phyloP scores from a whole-genome alignment of 163 green algal species.

The Volvox carteri region DNA sequence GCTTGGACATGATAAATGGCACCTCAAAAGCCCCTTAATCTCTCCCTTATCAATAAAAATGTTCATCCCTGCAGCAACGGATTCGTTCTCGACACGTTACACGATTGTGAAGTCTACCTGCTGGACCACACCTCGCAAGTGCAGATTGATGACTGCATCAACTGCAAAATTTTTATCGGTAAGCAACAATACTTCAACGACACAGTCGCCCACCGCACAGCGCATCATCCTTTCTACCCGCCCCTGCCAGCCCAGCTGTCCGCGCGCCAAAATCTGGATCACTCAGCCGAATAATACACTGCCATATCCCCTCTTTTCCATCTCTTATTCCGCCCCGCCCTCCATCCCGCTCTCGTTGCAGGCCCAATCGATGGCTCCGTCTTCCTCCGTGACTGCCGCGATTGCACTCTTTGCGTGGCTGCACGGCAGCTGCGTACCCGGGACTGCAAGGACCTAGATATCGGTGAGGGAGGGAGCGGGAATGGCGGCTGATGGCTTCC shows the following conservation, averaged over 20 bases:
- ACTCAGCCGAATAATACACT: no score
- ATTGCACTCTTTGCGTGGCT: conserved; percentile 48
- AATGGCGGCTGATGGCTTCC: no score
- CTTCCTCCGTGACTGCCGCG: conserved; percentile 56
- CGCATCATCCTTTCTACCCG: background rate
- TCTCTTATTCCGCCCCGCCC: background rate
- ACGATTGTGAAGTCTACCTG: conserved; percentile 55
- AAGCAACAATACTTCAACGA: background rate
- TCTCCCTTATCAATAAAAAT: no score
- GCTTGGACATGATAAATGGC: no score
- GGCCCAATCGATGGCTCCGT: conserved; percentile 56
- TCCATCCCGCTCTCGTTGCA: conserved; percentile 5
- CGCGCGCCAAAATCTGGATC: background rate
- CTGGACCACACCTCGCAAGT: conserved; percentile 47
- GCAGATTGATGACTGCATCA: conserved; percentile 55
- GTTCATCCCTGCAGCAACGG: conserved; percentile 24
- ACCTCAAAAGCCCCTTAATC: no score
- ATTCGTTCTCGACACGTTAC: conserved; percentile 46
- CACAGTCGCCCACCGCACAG: background rate
- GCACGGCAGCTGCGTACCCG: conserved; percentile 55
- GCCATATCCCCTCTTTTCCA: background rate
- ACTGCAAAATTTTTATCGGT: conserved; percentile 59
- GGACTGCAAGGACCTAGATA: conserved; percentile 54
- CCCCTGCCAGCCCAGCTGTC: no score
- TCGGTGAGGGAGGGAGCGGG: no score